Conservation (phyloP, 768 basidiomycete genomes). For the Lactarius quietus region DNA sequence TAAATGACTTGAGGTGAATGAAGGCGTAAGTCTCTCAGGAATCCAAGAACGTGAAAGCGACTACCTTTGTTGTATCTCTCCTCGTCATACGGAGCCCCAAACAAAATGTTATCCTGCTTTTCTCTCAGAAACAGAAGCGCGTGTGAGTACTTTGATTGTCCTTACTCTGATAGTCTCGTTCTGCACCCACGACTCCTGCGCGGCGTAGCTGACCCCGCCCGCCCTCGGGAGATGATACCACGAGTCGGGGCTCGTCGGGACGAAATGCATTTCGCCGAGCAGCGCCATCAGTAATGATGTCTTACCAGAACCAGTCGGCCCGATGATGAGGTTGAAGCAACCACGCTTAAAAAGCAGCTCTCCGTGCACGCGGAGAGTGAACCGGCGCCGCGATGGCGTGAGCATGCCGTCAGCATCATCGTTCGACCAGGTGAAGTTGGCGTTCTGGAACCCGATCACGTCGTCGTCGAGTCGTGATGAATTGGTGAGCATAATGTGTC, state of each 20-base stretch:
- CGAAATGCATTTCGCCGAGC: constrained; percentile 66
- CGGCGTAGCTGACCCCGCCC: constrained; percentile 72
- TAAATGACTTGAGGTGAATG: constrained; percentile 4
- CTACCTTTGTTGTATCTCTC: constrained; percentile 41
- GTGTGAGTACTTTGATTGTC: not conserved
- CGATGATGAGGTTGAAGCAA: constrained; percentile 54
- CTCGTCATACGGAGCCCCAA: constrained; percentile 45
- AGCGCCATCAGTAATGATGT: constrained; percentile 65
- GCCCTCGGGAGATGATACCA: constrained; percentile 68
- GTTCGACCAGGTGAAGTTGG: constrained; percentile 52
- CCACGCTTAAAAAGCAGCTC: constrained; percentile 53
- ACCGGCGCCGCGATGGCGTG: constrained; percentile 45
- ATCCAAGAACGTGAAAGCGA: not conserved
- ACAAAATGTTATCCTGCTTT: constrained; percentile 48
- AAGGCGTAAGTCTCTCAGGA: not conserved
- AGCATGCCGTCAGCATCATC: constrained; percentile 32
- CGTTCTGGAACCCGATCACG: constrained; percentile 50
- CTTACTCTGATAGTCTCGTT: constrained; percentile 69
- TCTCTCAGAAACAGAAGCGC: not conserved
- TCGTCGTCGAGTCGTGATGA: constrained; percentile 21
- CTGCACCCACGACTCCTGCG: constrained; percentile 84
- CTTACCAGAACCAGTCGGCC: constrained; percentile 58
- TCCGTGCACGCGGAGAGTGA: constrained; percentile 47
- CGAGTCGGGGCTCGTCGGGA: constrained; percentile 47
- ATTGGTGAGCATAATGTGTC: constrained; percentile 18